phyloP scores from a whole-genome alignment of 768 basidiomycete species.

The Phanerochaete carnosa region DNA sequence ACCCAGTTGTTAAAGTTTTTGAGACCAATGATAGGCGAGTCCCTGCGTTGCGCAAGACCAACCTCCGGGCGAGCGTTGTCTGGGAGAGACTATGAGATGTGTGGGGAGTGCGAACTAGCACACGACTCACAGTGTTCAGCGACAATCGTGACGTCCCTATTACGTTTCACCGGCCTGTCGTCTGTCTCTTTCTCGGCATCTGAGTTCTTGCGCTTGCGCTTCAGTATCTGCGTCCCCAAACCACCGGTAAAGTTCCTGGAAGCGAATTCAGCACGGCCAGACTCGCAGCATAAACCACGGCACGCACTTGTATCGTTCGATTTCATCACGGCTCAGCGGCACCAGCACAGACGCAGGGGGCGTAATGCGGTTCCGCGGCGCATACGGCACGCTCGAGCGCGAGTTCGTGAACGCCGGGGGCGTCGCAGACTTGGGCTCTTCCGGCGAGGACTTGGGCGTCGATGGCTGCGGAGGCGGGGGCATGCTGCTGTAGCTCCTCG shows the following conservation, averaged over 20 bases:
- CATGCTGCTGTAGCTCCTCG: constrained; percentile 6
- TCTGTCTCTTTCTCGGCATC: constrained; percentile 26
- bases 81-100: constrained; percentile 27
- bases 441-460: constrained; percentile 11
- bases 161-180: constrained; percentile 45
- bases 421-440: constrained; percentile 12
- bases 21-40: constrained; percentile 94
- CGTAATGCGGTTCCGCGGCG: constrained; percentile 58
- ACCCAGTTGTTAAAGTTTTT: constrained; percentile 99
- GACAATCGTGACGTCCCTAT: constrained; percentile 71
- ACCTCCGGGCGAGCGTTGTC: constrained; percentile 95
- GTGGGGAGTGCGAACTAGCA: background rate
- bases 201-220: constrained; percentile 44
- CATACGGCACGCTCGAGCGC: constrained; percentile 49
- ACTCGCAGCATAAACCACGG: background rate
- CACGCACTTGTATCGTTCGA: constrained; percentile 41
- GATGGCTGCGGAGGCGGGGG: constrained; percentile 12
- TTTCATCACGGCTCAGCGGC: constrained; percentile 62
- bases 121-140: constrained; percentile 71
- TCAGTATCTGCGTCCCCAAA: constrained; percentile 48
- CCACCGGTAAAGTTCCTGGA: constrained; percentile 48
- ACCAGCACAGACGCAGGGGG: constrained; percentile 58
- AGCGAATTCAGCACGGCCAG: background rate
- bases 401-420: constrained; percentile 13
- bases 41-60: constrained; percentile 75